Evolutionary conservation across 805 yeast species (phyloP), one percentile per base, ranked within the genome.

Genomic region (Lipomyces kockii): DNA sequence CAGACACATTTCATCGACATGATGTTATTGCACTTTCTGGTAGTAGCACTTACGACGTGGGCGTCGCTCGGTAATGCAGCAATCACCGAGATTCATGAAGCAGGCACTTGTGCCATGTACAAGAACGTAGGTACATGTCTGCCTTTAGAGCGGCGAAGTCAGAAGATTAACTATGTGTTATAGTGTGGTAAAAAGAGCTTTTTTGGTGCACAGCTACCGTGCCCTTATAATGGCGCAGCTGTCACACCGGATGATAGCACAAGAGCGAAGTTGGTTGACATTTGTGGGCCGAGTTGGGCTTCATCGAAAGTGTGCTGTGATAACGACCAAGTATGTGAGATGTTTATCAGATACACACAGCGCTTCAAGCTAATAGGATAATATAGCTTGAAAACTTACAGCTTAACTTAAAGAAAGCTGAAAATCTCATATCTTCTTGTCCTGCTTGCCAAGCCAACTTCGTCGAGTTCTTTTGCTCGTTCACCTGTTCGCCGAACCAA

Each of bases 371-470:
- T 60, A 53, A 35, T 22, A 14, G 27, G 12, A 51, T 22, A 8
- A 22, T 64, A 37, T 55, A 73, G 71, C 74, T 80, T 32, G 71
- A 76, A 0, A 81, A 81, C 52, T 80, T 94, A 60, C 84, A 84
- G 71, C 79, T 82, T 49, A 88, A 88, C 73, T 77, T 90, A 65
- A 85, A 87, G 79, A 90, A 88, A 72, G 97, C 91, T 27, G 96
- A 89, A 70, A 86, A 91, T 1, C 77, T 91, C 65, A 89, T 93
- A 60, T 89, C 97, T 2, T 89, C 97, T 1, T 90, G 99, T 77
- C 98, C 98, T 1, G 98, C 99, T 0, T 94, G 99, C 77, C 82
- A 85, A 65, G 87, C 86, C 77, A 94, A 94, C 81, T 94, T 94
- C 78, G 86, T 86, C 74, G 90, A 89, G 73, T 82, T 93, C 72